Evolutionary conservation across 306 rosid species (phyloP).

Genomic region (Crotalaria pallida): DNA sequence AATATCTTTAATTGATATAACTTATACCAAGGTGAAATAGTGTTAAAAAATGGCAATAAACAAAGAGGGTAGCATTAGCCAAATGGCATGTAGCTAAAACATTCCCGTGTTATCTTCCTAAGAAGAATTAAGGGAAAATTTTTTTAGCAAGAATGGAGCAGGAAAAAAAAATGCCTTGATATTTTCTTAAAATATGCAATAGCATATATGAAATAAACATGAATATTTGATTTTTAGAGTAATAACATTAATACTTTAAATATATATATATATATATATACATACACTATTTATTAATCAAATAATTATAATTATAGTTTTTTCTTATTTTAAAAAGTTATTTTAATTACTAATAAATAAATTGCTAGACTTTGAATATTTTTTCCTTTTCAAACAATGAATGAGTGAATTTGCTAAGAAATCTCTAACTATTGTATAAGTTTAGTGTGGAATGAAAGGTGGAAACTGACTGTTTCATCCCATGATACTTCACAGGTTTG

Average conservation of each 20-base stretch:
- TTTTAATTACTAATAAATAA: no score
- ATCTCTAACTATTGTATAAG: neutral
- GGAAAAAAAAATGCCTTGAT: neutral
- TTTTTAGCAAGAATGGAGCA: no score
- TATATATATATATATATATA: no score
- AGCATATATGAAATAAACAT: neutral
- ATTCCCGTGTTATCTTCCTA: neutral
- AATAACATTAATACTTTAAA: no score
- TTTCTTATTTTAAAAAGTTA: no score
- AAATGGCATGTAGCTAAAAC: no score
- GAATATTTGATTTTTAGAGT: neutral
- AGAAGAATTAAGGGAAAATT: neutral
- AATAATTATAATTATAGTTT: no score
- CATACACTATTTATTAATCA: no score
- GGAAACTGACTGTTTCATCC: neutral
- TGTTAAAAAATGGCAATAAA: neutral
- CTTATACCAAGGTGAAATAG: neutral
- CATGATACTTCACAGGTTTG: conserved; percentile 22
- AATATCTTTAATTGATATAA: neutral
- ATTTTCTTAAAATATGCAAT: neutral
- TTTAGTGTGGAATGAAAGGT: conserved; percentile 1
- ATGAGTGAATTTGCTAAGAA: conserved; percentile 37
- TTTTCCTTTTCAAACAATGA: conserved; percentile 17
- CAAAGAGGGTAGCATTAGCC: neutral
- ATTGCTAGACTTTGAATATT: neutral